phyloP scores from a whole-genome alignment of 192 early-diverging fungal species.

The Coemansia sp. region DNA sequence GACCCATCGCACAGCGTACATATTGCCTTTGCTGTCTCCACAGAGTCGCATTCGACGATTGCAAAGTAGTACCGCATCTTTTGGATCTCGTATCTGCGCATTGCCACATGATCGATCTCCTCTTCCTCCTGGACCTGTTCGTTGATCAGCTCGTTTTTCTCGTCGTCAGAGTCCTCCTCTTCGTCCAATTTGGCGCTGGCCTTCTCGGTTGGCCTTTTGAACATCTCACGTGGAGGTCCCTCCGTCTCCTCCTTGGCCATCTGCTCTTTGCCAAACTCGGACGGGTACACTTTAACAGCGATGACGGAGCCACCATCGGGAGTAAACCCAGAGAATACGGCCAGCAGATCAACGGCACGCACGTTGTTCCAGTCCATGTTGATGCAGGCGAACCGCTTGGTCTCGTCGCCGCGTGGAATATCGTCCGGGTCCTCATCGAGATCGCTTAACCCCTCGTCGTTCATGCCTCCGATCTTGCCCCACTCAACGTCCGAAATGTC shows the following conservation, averaged over 20 bases:
- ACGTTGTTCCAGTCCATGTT: slow-evolving; percentile 97
- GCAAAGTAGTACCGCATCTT: slow-evolving; percentile 91
- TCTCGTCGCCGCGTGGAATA: slow-evolving; percentile 60
- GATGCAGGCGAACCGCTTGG: slow-evolving; percentile 79
- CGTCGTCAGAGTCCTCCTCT: slow-evolving; percentile 17
- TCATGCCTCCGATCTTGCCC: slow-evolving; percentile 34
- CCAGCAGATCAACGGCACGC: slow-evolving; percentile 81
- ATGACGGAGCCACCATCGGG: slow-evolving; percentile 68
- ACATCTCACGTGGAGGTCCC: slow-evolving; percentile 50
- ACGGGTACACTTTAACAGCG: slow-evolving; percentile 80
- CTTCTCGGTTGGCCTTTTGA: slow-evolving; percentile 23
- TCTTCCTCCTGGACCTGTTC: slow-evolving; percentile 61
- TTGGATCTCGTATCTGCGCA: slow-evolving; percentile 92
- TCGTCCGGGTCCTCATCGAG: slow-evolving; percentile 59
- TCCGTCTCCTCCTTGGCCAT: slow-evolving; percentile 50
- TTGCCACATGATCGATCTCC: slow-evolving; percentile 78
- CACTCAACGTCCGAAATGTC: slow-evolving; percentile 39
- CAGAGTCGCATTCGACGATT: slow-evolving; percentile 88
- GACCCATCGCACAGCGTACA: slow-evolving; percentile 84
- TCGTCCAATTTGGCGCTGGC: slow-evolving; percentile 26
- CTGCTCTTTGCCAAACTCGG: slow-evolving; percentile 73
- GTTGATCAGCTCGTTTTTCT: slow-evolving; percentile 34
- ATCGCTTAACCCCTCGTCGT: slow-evolving; percentile 53
- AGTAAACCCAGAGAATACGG: slow-evolving; percentile 84
- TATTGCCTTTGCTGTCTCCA: slow-evolving; percentile 78